Conservation (phyloP, 495 filamentous ascomycete species). For the Hapsidospora chrysogenum region DNA sequence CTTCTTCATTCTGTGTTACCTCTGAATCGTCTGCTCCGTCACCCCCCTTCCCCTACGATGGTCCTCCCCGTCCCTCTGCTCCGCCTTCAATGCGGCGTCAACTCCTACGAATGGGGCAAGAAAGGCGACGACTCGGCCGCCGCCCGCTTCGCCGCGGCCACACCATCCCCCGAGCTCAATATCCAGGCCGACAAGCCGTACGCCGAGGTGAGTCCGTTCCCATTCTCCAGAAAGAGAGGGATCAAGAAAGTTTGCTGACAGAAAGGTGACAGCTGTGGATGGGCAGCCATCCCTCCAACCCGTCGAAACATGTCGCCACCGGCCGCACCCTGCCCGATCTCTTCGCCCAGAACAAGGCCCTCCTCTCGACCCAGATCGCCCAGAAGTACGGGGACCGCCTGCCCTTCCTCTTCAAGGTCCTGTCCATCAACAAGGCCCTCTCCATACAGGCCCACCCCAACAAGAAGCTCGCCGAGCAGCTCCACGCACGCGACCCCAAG, state of each 20-base stretch:
- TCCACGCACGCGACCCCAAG: slow-evolving; percentile 72
- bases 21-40: not conserved
- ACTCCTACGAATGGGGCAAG: slow-evolving; percentile 99
- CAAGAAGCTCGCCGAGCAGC: slow-evolving; percentile 84
- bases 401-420: slow-evolving; percentile 94
- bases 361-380: slow-evolving; percentile 55
- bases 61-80: slow-evolving; percentile 47
- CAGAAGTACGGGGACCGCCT: slow-evolving; percentile 61
- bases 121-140: slow-evolving; percentile 65
- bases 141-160: slow-evolving; percentile 63
- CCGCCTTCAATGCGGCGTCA: slow-evolving; percentile 87
- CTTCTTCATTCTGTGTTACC: not conserved
- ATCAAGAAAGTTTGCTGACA: too few relatives aligned
- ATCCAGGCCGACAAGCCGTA: slow-evolving; percentile 76
- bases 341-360: slow-evolving; percentile 70
- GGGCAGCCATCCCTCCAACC: slow-evolving; percentile 93
- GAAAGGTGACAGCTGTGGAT: slow-evolving; percentile 89
- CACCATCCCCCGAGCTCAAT: slow-evolving; percentile 48
- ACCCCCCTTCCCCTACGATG: not conserved
- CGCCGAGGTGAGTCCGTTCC: slow-evolving; percentile 46
- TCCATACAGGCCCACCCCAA: slow-evolving; percentile 97
- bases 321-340: slow-evolving; percentile 79
- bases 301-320: slow-evolving; percentile 74
- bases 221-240: too few relatives aligned
- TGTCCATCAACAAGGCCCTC: slow-evolving; percentile 83